Evolutionary conservation across 805 yeast species (phyloP), one percentile per base, ranked within the genome.

Genomic region (Kodamaea kaohsiungensis): DNA sequence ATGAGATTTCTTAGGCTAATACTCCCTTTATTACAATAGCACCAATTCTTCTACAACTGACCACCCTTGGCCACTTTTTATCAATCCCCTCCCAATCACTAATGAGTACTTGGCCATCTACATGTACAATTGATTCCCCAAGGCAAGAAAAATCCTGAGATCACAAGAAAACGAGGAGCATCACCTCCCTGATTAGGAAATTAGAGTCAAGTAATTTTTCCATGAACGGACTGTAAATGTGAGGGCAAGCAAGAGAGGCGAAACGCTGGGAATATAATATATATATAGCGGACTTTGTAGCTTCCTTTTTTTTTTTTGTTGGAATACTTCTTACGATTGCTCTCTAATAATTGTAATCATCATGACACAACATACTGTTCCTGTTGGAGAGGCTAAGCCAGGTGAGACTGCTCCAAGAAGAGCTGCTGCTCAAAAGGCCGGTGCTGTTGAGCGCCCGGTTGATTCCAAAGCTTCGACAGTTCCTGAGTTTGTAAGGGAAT

Each of bases 391-490:
- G 64, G 88, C 89, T 46, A 80, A 80, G 60, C 80, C 80, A 15
- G 90, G 90, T 57, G 95, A 89, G 71, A 87, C 95, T 35, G 93
- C 93, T 9, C 93, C 95, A 61, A 82, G 92, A 74, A 82, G 91
- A 74, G 84, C 80, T 63, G 73, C 73, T 54, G 72, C 82, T 48
- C 78, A 76, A 49, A 78, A 80, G 55, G 78, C 80, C 12, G 80
- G 69, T 0, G 74, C 87, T 6, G 65, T 87, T 46, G 69, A 68
- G 5, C 80, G 84, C 63, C 98, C 98, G 5, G 50, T 49, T 2
- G 89, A 84, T 56, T 78, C 81, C 56, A 82, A 82, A 52, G 84
- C 89, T 56, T 74, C 79, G 51, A 89, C 93, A 4, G 77, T 91
- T 18, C 88, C 84, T 59, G 96, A 90, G 58, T 85, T 78, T 59